Conservation (phyloP, 768 basidiomycete species). For the Lentinus tigrinus region DNA sequence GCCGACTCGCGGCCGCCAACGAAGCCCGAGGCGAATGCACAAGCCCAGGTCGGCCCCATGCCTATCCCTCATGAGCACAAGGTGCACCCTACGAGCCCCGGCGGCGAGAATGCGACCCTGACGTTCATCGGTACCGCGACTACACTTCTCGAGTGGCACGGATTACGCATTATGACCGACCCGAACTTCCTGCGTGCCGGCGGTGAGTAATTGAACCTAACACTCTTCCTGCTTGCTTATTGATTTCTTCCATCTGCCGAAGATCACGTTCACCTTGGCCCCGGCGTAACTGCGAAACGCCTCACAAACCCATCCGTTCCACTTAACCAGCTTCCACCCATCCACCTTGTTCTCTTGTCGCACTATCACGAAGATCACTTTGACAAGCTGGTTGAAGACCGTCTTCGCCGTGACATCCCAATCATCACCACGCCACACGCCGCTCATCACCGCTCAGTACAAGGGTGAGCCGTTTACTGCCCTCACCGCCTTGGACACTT, state of each 20-base stretch:
- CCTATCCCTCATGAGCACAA: slow-evolving; percentile 1
- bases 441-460: slow-evolving; percentile 6
- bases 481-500: slow-evolving; percentile 14
- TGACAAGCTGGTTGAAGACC: slow-evolving; percentile 32
- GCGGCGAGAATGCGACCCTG: slow-evolving; percentile 1
- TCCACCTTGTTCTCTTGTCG: slow-evolving; percentile 31
- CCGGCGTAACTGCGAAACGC: slow-evolving; percentile 30
- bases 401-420: slow-evolving; percentile 31
- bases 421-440: slow-evolving; percentile 34
- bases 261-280: slow-evolving; percentile 30
- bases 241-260: background rate
- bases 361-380: slow-evolving; percentile 34
- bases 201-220: background rate
- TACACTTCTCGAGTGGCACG: slow-evolving; percentile 21
- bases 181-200: slow-evolving; percentile 25
- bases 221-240: background rate
- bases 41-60: background rate
- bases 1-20: background rate
- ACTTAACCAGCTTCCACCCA: slow-evolving; percentile 29
- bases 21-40: background rate
- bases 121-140: slow-evolving; percentile 25
- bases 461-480: slow-evolving; percentile 10
- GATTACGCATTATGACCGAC: slow-evolving; percentile 27
- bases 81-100: slow-evolving; percentile 1
- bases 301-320: slow-evolving; percentile 31